Conservation (phyloP, 2,329 filamentous ascomycete genomes). For the Chrysoporthe puriensis region DNA sequence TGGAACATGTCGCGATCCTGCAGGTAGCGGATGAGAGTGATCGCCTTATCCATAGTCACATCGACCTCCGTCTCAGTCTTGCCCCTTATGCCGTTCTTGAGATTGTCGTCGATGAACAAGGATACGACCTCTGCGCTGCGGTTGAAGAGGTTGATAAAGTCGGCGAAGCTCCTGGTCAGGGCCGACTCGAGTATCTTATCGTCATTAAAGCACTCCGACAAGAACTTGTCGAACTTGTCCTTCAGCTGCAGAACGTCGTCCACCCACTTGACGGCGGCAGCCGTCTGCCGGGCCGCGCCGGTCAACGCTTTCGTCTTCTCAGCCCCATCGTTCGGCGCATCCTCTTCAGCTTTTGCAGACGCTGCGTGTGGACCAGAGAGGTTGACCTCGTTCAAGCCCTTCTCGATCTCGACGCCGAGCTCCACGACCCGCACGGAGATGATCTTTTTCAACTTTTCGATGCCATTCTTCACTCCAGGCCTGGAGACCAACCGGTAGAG, state of each 20-base stretch:
- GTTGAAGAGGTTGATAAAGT: conserved; percentile 90
- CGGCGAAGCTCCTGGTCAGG: conserved; percentile 82
- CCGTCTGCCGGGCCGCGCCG: conserved; percentile 76
- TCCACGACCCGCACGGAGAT: conserved; percentile 77
- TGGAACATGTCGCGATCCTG: conserved; percentile 94
- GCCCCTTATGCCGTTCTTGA: conserved; percentile 91
- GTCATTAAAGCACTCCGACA: conserved; percentile 70
- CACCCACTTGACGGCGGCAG: conserved; percentile 91
- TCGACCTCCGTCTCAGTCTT: conserved; percentile 91
- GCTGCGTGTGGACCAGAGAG: conserved; percentile 46
- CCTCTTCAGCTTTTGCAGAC: conserved; percentile 40
- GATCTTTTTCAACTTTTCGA: conserved; percentile 76
- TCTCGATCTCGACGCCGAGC: conserved; percentile 83
- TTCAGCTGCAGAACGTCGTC: conserved; percentile 86
- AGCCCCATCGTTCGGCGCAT: conserved; percentile 49
- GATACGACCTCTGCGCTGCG: conserved; percentile 92
- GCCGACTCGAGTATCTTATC: conserved; percentile 81
- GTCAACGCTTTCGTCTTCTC: conserved; percentile 56
- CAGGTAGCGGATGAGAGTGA: conserved; percentile 83
- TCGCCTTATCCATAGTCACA: conserved; percentile 82
- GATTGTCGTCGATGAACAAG: conserved; percentile 93
- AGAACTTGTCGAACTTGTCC: conserved; percentile 85
- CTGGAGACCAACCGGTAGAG: conserved; percentile 79
- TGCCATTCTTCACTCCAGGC: conserved; percentile 16
- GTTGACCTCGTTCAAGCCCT: conserved; percentile 59